Conservation (phyloP, 2,329 filamentous ascomycete species). For the Rugonectria rugulosa region DNA sequence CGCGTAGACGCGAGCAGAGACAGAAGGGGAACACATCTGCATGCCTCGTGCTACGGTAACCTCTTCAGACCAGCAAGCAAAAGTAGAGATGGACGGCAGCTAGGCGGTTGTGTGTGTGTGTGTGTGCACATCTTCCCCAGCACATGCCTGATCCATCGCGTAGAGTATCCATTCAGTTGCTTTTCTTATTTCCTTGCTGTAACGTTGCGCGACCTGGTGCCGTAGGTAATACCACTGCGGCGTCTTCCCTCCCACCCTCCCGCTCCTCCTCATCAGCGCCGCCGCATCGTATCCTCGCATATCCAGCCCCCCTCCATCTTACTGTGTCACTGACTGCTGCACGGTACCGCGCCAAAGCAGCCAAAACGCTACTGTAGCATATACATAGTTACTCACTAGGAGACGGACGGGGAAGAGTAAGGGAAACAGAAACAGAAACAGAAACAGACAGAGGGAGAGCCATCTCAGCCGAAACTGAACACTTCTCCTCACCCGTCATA, state of each 20-base stretch:
- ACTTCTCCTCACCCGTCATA: slow-evolving; percentile 2
- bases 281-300: neutral
- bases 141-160: neutral
- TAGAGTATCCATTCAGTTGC: neutral
- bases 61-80: neutral
- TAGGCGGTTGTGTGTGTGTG: neutral
- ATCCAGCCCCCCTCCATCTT: slow-evolving; percentile 1
- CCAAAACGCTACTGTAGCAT: too few species aligned
- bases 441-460: too few species aligned
- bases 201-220: slow-evolving; percentile 38
- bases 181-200: slow-evolving; percentile 25
- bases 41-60: neutral
- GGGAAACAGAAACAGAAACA: too few species aligned
- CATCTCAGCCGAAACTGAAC: too few species aligned
- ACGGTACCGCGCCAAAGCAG: too few species aligned
- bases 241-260: too few species aligned
- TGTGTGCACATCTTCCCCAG: neutral
- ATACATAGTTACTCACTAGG: too few species aligned
- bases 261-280: slow-evolving; percentile 9
- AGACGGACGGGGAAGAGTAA: too few species aligned
- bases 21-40: neutral
- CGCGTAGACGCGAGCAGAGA: neutral
- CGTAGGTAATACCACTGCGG: too few species aligned
- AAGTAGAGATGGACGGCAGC: neutral
- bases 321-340: neutral